Percentiles rank a stretch among this genome's conserved stretches.
Conservation (phyloP, 2,329 filamentous ascomycete genomes). For the Sporothrix brunneoviolacea region DNA sequence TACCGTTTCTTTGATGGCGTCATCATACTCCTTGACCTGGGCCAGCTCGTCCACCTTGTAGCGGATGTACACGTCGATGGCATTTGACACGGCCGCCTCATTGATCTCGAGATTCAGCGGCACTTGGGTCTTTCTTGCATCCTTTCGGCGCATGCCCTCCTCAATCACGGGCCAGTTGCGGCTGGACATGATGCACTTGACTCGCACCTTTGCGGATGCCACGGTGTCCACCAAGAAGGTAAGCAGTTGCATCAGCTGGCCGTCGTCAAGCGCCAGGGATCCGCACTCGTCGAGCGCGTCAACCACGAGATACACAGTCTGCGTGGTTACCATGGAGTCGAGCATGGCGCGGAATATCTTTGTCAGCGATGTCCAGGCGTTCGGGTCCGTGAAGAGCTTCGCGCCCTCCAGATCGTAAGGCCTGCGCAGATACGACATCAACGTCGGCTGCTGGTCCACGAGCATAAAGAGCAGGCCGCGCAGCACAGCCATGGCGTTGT, state of each 20-base stretch:
- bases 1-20: conserved; percentile 16
- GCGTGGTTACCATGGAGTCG: conserved; percentile 25
- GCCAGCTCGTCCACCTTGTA: conserved; percentile 28
- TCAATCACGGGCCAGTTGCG: conserved; percentile 34
- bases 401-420: conserved; percentile 27
- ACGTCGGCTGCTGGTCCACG: conserved; percentile 23
- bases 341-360: conserved; percentile 35
- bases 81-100: conserved; percentile 17
- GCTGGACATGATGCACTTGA: conserved; percentile 40
- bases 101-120: conserved; percentile 35
- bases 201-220: conserved; percentile 19
- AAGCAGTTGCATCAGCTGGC: conserved; percentile 22
- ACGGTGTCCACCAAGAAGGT: conserved; percentile 24
- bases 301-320: conserved; percentile 33
- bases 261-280: neutral
- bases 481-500: conserved; percentile 26
- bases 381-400: conserved; percentile 30
- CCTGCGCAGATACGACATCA: conserved; percentile 27
- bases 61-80: conserved; percentile 33
- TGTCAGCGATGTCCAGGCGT: conserved; percentile 32
- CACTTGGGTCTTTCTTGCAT: too few relatives aligned
- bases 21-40: conserved; percentile 22
- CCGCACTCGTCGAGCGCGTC: conserved; percentile 44
- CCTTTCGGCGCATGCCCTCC: conserved; percentile 19
- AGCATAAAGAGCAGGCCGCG: conserved; percentile 27